A percentile compares a stretch with the other conserved stretches of the same genome.
These are phyloP conservation scores for Tetrahymena elliotti DNA, from an alignment of 73 alveolate species.

Conservation along the genomic window DNA sequence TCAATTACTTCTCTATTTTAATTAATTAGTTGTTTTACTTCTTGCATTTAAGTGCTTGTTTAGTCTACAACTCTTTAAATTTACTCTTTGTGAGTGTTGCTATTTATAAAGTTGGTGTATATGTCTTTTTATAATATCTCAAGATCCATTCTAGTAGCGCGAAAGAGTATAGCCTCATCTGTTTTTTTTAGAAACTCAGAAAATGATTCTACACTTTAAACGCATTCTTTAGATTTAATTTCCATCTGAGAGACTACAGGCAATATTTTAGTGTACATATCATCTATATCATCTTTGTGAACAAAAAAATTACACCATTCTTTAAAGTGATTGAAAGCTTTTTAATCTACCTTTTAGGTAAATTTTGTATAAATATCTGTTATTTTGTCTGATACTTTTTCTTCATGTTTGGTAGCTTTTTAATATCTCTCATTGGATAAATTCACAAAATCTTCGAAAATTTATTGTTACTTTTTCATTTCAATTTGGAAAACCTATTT, in stretches of 20 bases:
- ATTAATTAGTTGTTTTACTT: background rate
- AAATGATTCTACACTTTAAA: background rate
- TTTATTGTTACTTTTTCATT: background rate
- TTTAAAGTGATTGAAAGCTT: background rate
- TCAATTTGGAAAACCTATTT: background rate
- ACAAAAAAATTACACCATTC: background rate
- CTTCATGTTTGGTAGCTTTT: background rate
- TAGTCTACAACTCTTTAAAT: background rate
- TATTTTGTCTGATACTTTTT: background rate
- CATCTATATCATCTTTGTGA: background rate
- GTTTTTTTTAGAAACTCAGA: background rate
- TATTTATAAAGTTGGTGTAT: background rate
- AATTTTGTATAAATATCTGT: background rate
- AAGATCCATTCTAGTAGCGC: background rate
- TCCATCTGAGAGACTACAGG: background rate
- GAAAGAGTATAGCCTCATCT: background rate
- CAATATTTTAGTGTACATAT: background rate
- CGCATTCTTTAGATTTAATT: background rate
- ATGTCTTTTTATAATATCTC: background rate
- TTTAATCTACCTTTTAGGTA: background rate
- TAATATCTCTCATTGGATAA: background rate
- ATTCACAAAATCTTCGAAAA: background rate
- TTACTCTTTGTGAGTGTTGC: background rate
- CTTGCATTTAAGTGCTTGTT: background rate
- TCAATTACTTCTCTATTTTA: background rate